Evolutionary conservation across 108 stramenopile species (phyloP), one percentile per base, ranked within the genome.

Genomic region (Aurantiochytrium sp.): DNA sequence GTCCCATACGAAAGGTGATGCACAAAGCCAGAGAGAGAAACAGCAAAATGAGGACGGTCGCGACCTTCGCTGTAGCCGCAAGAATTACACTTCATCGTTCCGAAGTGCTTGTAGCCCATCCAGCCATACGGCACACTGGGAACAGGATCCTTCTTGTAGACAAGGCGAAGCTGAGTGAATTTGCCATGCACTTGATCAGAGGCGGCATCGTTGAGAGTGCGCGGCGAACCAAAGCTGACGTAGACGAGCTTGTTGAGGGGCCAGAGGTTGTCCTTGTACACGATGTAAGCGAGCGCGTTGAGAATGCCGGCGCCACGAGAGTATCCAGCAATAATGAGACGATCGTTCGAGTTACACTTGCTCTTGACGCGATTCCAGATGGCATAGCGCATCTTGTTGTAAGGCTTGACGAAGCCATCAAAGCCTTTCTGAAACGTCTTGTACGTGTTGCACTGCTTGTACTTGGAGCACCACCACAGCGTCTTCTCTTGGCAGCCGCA

Each of bases 391-490:
- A 83, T 83, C 3, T 23, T 51, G 51, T 83, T 83, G 51, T 83
- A 83, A 47, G 73, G 21, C 28, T 83, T 83, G 23, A 83, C 73
- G n/a, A 83, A 83, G 16, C 73, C 73, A 83, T 83, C 73, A 53
- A 25, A 83, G 73, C 73, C 73, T 12, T 47, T 44, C 4, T 53
- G 23, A 28, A 51, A 51, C 16, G n/a, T 28, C n/a, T 83, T 53
- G 51, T 83, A 83, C 21, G 73, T 83, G 44, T 23, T 53, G 73
- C 73, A 83, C 16, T 47, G 51, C 51, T 83, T 83, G 73, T 83
- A 83, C 73, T 83, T 47, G 49, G 73, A 83, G 73, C 73, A 83
- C 73, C 73, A 83, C 73, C 73, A 83, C 6, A 83, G 28, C 21
- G 73, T 83, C 18, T 47, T 21, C 16, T 23, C 28, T 44, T 83